Conservation (phyloP, 306 rosid genomes). For the Benincasa hispida region DNA sequence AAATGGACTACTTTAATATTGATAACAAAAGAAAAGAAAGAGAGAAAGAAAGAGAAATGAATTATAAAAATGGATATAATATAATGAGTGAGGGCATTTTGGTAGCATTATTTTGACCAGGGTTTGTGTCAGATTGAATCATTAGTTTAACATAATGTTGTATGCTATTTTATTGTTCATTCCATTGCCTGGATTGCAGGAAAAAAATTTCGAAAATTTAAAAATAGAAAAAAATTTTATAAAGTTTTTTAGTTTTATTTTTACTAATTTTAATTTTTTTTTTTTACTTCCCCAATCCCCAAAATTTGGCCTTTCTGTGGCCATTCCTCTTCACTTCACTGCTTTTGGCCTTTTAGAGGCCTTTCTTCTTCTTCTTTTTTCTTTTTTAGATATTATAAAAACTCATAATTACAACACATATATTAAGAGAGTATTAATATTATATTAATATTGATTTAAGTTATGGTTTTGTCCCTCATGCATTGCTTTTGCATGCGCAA, state of each 20-base stretch:
- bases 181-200: background rate
- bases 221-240: too few relatives aligned
- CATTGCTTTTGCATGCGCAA: constrained; percentile 7
- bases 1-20: too few relatives aligned
- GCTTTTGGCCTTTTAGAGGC: background rate
- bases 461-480: constrained; percentile 7
- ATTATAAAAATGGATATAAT: too few relatives aligned
- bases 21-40: too few relatives aligned
- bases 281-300: constrained; percentile 48
- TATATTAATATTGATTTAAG: background rate
- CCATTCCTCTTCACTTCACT: constrained; percentile 20
- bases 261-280: background rate
- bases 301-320: constrained; percentile 42
- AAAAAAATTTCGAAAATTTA: too few relatives aligned
- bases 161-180: background rate
- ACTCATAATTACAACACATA: background rate
- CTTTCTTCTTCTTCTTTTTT: background rate
- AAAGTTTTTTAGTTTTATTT: too few relatives aligned
- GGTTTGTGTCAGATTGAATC: background rate
- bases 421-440: background rate
- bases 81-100: background rate
- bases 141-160: constrained; percentile 5
- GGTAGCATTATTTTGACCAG: background rate
- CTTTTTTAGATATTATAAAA: constrained; percentile 1
- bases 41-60: background rate